Evolutionary conservation across 176 grass and related monocot species (phyloP), one percentile per base, ranked within the genome.

Genomic region (Echinochloa phyllopogon): DNA sequence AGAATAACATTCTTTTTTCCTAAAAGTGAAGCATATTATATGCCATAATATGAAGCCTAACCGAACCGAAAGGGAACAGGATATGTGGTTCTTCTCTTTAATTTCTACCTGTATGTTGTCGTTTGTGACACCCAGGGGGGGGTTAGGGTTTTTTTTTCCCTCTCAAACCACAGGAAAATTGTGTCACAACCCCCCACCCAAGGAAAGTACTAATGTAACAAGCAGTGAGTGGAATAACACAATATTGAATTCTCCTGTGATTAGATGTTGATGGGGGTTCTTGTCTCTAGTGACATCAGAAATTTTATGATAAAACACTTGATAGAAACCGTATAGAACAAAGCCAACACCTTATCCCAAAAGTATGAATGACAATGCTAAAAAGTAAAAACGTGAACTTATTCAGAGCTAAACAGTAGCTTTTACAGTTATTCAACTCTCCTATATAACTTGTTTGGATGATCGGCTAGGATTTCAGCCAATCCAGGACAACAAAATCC

Each of bases 361-460:
- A 67, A 76, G 29, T 57, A 68, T 62, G 38, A 47, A 43, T 24
- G 59, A 74, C 33, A 62, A 79, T 21, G 64, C 8, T 50, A 79
- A 40, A 5, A 55, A 56, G 11, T 37, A 55, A 57, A 38, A 53
- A 10, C 12, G 63, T 37, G 3, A 80, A 55, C 27, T 50, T 44
- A 78, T 50, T 64, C 33, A 73, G 53, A 64, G 10, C 6, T 24
- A 36, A 10, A 65, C 7, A 47, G n/a, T 36, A 44, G 39, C 60
- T 15, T 67, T 25, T 65, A 40, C 4, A 38, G 44, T 1, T 58
- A 69, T 56, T 69, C 16, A 68, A 36, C 17, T 55, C 4, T 16
- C 49, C 55, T 70, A 27, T 25, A 27, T 8, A 36, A 48, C 44
- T n/a, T 66, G 18, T 33, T 65, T 64, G 15, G 24, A 49, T 36